A percentile compares a stretch with the other conserved stretches of the same genome.
phyloP scores from a whole-genome alignment of 768 basidiomycete species.

The Trametes maxima region DNA sequence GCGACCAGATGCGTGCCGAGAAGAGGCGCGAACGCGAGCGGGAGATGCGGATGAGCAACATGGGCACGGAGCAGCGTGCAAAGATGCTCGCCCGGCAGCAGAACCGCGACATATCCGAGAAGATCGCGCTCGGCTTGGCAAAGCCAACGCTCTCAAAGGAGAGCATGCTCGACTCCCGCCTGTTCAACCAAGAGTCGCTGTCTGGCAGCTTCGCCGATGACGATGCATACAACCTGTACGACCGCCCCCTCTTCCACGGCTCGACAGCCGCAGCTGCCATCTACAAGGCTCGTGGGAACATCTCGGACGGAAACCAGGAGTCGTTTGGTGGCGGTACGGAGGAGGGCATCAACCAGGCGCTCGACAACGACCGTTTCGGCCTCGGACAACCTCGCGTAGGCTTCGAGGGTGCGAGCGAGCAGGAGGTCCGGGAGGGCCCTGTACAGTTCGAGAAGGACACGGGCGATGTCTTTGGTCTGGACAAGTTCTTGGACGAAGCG shows the following conservation, averaged over 20 bases:
- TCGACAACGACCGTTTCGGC: slow-evolving; percentile 93
- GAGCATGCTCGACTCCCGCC: slow-evolving; percentile 93
- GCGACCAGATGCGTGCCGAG: slow-evolving; percentile 90
- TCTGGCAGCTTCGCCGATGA: slow-evolving; percentile 83
- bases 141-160: slow-evolving; percentile 97
- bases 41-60: slow-evolving; percentile 98
- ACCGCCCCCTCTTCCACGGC: slow-evolving; percentile 93
- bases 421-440: slow-evolving; percentile 87
- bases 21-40: slow-evolving; percentile 93
- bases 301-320: slow-evolving; percentile 84
- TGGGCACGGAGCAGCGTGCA: slow-evolving; percentile 96
- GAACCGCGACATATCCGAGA: slow-evolving; percentile 99
- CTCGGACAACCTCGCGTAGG: slow-evolving; percentile 83
- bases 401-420: slow-evolving; percentile 88
- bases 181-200: slow-evolving; percentile 96
- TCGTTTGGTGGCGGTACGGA: slow-evolving; percentile 94
- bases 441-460: slow-evolving; percentile 99
- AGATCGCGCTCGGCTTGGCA: slow-evolving; percentile 95
- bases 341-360: slow-evolving; percentile 87
- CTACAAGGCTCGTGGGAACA: slow-evolving; percentile 92
- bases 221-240: slow-evolving; percentile 93
- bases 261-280: slow-evolving; percentile 99
- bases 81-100: slow-evolving; percentile 95
- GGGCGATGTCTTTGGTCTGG: slow-evolving; percentile 94
- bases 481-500: slow-evolving; percentile 96